These are phyloP conservation scores for Blastobotrys ciferrii DNA, from an alignment of 1,139 yeast genomes.

Conservation along the genomic window DNA sequence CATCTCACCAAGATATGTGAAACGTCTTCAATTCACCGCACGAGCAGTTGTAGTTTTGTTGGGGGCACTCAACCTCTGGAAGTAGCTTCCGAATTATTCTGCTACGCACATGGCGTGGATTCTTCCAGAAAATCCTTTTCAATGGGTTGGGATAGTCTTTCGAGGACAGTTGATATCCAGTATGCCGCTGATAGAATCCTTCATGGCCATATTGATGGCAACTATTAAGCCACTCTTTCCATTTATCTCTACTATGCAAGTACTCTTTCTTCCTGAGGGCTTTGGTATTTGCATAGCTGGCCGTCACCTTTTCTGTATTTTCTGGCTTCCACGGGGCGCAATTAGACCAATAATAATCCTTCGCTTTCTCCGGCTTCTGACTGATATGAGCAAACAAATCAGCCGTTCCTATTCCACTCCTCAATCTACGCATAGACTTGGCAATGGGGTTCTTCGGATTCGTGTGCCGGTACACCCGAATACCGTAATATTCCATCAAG, in stretches of 20 bases:
- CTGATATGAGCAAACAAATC: neutral
- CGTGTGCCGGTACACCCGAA: conserved; percentile 4
- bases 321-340: neutral
- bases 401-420: neutral
- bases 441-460: neutral
- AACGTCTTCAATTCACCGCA: neutral
- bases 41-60: neutral
- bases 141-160: conserved; percentile 3
- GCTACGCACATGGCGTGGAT: neutral
- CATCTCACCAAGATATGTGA: neutral
- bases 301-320: neutral
- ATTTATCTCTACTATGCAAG: conserved; percentile 2
- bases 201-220: neutral
- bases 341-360: neutral
- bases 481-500: neutral
- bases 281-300: neutral
- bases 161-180: neutral
- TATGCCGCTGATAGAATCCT: neutral
- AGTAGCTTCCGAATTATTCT: conserved; percentile 3
- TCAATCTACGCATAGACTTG: neutral
- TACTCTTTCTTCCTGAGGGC: neutral
- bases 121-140: neutral
- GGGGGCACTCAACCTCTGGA: neutral
- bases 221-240: conserved; percentile 8
- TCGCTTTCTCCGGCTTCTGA: neutral